Percentiles rank a stretch among this genome's conserved stretches.
phyloP scores from a whole-genome alignment of 2,329 filamentous ascomycete genomes.

The Aspergillus novoparasiticus region DNA sequence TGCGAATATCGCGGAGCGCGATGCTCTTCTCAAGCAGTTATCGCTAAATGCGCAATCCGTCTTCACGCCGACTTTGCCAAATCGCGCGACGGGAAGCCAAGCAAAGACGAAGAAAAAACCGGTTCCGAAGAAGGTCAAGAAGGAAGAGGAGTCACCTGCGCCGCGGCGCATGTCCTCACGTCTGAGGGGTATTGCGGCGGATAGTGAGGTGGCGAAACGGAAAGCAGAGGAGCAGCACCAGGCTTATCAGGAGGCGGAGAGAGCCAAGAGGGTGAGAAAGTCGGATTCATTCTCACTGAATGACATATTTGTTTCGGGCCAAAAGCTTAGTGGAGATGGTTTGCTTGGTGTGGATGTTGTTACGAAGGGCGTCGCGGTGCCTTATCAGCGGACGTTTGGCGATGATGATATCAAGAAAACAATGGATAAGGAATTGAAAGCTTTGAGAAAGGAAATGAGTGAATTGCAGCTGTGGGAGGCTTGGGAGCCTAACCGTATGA shows the following conservation, averaged over 20 bases:
- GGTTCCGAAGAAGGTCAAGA: conserved; percentile 63
- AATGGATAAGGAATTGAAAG: conserved; percentile 72
- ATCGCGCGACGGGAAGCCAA: conserved; percentile 49
- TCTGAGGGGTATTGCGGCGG: conserved; percentile 63
- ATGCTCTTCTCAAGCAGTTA: conserved; percentile 78
- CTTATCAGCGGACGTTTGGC: conserved; percentile 81
- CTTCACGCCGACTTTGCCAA: conserved; percentile 57
- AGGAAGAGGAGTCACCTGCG: conserved; percentile 56
- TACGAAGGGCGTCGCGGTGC: conserved; percentile 68
- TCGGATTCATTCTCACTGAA: conserved; percentile 70
- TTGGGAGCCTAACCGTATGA: conserved; percentile 75
- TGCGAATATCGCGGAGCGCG: conserved; percentile 85
- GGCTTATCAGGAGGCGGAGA: conserved; percentile 58
- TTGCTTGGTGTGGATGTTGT: conserved; percentile 65
- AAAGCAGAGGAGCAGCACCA: conserved; percentile 68
- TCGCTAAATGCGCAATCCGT: conserved; percentile 67
- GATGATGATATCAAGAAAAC: conserved; percentile 82
- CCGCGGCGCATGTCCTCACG: conserved; percentile 65
- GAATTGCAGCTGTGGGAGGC: conserved; percentile 77
- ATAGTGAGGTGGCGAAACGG: conserved; percentile 68
- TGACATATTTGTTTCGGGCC: conserved; percentile 78
- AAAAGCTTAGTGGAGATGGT: conserved; percentile 68
- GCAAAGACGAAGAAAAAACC: conserved; percentile 52
- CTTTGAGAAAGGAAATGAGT: conserved; percentile 75
- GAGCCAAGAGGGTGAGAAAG: conserved; percentile 65